Conservation (phyloP, 768 basidiomycete genomes). For the Leucosporidium creatinivorum region DNA sequence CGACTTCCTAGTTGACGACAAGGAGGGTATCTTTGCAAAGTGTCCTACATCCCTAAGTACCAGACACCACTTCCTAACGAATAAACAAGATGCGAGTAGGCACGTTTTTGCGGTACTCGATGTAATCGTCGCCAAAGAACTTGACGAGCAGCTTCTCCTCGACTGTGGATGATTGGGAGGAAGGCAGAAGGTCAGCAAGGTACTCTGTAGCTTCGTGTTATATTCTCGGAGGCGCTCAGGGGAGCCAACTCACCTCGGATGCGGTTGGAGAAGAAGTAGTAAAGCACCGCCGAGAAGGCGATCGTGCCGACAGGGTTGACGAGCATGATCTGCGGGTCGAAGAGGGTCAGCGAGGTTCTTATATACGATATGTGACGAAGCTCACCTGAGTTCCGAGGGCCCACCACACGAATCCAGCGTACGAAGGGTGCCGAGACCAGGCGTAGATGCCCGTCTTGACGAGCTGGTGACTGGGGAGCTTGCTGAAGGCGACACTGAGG, state of each 20-base stretch:
- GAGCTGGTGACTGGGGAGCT: slow-evolving; percentile 63
- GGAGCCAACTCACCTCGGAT: slow-evolving; percentile 57
- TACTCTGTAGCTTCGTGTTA: neutral
- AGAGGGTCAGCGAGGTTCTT: neutral
- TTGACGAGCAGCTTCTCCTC: slow-evolving; percentile 71
- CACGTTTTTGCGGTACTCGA: slow-evolving; percentile 63
- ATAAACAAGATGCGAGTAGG: slow-evolving; percentile 86
- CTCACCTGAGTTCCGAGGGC: slow-evolving; percentile 74
- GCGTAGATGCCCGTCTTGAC: slow-evolving; percentile 85
- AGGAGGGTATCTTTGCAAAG: neutral
- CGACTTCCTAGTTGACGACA: neutral
- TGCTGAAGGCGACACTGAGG: slow-evolving; percentile 59
- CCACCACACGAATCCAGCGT: slow-evolving; percentile 97
- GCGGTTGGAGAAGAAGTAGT: slow-evolving; percentile 77
- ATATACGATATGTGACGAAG: neutral
- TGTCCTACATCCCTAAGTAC: neutral
- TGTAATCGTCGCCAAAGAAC: slow-evolving; percentile 88
- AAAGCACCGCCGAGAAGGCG: slow-evolving; percentile 61
- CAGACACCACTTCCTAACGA: slow-evolving; percentile 45
- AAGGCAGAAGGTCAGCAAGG: neutral
- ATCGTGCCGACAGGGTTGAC: slow-evolving; percentile 74
- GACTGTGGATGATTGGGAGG: slow-evolving; percentile 46
- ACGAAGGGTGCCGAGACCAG: slow-evolving; percentile 88
- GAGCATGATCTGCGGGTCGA: slow-evolving; percentile 51
- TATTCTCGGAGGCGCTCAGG: no score